These are phyloP conservation scores for Talaromyces pinophilus DNA, from an alignment of 2,329 filamentous ascomycete species.

Conservation along the genomic window DNA sequence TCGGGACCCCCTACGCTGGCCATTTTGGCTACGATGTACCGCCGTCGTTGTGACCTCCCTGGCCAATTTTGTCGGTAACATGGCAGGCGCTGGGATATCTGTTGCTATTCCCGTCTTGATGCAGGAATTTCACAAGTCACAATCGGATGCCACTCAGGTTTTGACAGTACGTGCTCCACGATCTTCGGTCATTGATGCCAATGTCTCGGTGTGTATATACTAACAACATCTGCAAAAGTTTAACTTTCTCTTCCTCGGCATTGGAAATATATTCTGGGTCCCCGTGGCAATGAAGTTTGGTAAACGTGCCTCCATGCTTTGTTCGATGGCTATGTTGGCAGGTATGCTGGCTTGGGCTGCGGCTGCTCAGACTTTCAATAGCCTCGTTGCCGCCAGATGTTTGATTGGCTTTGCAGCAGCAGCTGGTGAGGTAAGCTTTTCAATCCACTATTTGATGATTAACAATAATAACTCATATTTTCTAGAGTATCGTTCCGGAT, in stretches of 20 bases:
- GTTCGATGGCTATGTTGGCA: neutral
- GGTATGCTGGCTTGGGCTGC: conserved; percentile 5
- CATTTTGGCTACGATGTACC: neutral
- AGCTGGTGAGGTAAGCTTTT: neutral
- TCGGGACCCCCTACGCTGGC: neutral
- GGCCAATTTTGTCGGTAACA: neutral
- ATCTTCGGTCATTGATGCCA: neutral
- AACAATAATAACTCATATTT: neutral
- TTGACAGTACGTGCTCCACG: neutral
- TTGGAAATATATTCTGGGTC: neutral
- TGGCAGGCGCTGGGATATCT: neutral
- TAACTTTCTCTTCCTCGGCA: neutral
- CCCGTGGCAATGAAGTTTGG: neutral
- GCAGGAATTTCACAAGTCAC: neutral
- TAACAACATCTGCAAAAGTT: neutral
- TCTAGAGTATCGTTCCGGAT: conserved; percentile 10
- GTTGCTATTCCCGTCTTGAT: neutral
- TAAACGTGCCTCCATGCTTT: neutral
- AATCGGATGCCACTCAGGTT: neutral
- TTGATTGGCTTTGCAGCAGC: conserved; percentile 12
- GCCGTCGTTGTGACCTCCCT: neutral
- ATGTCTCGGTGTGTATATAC: neutral
- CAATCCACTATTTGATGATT: neutral
- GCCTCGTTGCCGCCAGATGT: conserved; percentile 8
- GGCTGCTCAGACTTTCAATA: conserved; percentile 4